These are phyloP conservation scores for Holtermannia corniformis DNA, from an alignment of 768 basidiomycete genomes.

Conservation along the genomic window DNA sequence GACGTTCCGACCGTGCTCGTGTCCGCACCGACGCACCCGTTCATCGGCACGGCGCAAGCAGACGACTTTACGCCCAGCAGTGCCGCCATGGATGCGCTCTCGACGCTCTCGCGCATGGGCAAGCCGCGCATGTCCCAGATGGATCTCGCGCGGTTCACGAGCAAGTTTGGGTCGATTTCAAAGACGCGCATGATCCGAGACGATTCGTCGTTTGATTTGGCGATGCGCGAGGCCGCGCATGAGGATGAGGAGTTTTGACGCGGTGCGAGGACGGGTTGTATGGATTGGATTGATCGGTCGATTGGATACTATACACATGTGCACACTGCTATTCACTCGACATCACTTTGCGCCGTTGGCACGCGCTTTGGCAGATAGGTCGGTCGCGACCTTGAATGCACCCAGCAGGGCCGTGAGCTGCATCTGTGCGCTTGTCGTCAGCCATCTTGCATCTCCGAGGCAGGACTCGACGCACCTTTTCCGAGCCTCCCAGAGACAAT, in stretches of 20 bases:
- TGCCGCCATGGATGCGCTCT: conserved; percentile 13
- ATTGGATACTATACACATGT: not conserved
- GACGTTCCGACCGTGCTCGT: not conserved
- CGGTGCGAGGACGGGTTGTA: not conserved
- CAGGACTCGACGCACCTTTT: conserved; percentile 54
- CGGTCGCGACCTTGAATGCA: conserved; percentile 86
- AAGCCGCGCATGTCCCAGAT: conserved; percentile 20
- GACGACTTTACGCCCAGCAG: conserved; percentile 21
- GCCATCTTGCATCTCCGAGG: not conserved
- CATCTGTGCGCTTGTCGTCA: conserved; percentile 43
- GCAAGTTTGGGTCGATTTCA: conserved; percentile 21
- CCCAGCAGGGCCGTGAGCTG: conserved; percentile 85
- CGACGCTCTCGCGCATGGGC: conserved; percentile 14
- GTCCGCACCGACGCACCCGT: conserved; percentile 7
- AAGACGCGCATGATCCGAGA: conserved; percentile 28
- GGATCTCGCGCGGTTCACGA: conserved; percentile 26
- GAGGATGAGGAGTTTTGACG: conserved; percentile 19
- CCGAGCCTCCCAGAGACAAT: conserved; percentile 80
- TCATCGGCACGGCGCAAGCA: conserved; percentile 1
- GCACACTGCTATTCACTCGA: not conserved
- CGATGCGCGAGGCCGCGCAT: conserved; percentile 7
- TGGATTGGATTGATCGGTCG: not conserved
- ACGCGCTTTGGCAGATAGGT: conserved; percentile 38
- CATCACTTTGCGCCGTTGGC: not conserved
- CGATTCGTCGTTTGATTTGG: conserved; percentile 27